Evolutionary conservation across 257 asterid genomes (phyloP).

Genomic region (Catharanthus roseus): DNA sequence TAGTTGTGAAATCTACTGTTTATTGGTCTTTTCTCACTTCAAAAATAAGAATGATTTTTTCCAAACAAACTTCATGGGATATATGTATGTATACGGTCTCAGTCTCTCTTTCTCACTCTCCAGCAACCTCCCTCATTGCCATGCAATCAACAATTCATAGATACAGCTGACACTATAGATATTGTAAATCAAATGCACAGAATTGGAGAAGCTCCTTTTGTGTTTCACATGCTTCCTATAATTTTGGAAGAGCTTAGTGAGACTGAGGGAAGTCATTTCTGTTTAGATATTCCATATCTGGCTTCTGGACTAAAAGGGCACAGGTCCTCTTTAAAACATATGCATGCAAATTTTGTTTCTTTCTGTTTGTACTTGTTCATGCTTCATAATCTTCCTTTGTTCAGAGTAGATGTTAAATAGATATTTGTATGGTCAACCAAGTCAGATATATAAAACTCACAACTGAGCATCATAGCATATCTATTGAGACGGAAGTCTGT

Average conservation of each 20-base stretch:
- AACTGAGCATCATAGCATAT: background rate
- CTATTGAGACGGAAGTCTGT: background rate
- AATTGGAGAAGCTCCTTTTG: too few species aligned
- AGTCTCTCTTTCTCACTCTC: too few species aligned
- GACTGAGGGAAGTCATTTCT: too few species aligned
- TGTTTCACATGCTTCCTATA: too few species aligned
- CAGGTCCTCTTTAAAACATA: background rate
- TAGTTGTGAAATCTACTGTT: background rate
- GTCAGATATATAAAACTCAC: background rate
- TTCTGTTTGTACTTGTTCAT: background rate
- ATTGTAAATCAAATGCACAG: too few species aligned
- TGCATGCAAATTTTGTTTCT: background rate
- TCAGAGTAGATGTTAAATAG: background rate
- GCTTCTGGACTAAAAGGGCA: background rate
- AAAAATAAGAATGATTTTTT: too few species aligned
- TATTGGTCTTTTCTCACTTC: background rate
- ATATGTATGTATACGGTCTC: too few species aligned
- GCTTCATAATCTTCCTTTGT: background rate
- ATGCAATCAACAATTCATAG: too few species aligned
- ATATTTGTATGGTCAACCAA: background rate
- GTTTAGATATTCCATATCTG: background rate
- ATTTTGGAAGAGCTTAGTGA: too few species aligned
- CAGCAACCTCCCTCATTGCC: too few species aligned
- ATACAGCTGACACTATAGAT: too few species aligned
- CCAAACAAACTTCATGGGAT: too few species aligned